These are phyloP conservation scores for Arabidopsis lyrata DNA, from an alignment of 441 rosid genomes.

Conservation along the genomic window DNA sequence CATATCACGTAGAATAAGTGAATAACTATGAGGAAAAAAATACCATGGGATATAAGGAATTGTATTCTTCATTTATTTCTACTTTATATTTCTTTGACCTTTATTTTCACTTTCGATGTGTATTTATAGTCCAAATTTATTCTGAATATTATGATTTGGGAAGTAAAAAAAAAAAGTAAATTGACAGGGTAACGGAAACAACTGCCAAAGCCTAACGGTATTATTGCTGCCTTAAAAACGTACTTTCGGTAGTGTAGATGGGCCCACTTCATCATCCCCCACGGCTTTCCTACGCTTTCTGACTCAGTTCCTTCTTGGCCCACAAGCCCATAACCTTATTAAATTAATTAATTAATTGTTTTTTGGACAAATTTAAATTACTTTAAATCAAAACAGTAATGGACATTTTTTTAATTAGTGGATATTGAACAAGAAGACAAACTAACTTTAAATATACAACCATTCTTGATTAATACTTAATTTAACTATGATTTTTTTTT, in stretches of 20 bases:
- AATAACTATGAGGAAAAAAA: constrained; percentile 15
- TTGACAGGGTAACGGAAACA: constrained; percentile 43
- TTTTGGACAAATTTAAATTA: background rate
- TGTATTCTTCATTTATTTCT: background rate
- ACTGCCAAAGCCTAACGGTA: constrained; percentile 47
- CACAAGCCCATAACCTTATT: constrained; percentile 36
- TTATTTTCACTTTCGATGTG: constrained; percentile 14
- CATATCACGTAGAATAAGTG: constrained; percentile 41
- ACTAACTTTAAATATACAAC: background rate
- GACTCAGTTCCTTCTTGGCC: constrained; percentile 43
- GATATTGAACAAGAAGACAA: constrained; percentile 17
- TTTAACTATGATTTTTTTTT: background rate
- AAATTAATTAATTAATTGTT: background rate
- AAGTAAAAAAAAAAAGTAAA: background rate
- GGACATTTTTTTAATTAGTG: constrained; percentile 4
- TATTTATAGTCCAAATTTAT: background rate
- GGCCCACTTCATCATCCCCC: constrained; percentile 42
- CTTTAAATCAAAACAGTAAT: background rate
- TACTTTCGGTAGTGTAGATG: constrained; percentile 45
- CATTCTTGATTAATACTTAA: background rate
- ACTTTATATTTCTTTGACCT: background rate
- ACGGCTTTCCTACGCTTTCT: constrained; percentile 40
- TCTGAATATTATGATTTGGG: background rate
- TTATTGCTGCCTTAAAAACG: constrained; percentile 35
- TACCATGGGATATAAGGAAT: constrained; percentile 2